Percentiles rank a stretch among this genome's conserved stretches.
These are phyloP conservation scores for Aspergillus sclerotialis DNA, from an alignment of 2,329 filamentous ascomycete species.

Conservation along the genomic window DNA sequence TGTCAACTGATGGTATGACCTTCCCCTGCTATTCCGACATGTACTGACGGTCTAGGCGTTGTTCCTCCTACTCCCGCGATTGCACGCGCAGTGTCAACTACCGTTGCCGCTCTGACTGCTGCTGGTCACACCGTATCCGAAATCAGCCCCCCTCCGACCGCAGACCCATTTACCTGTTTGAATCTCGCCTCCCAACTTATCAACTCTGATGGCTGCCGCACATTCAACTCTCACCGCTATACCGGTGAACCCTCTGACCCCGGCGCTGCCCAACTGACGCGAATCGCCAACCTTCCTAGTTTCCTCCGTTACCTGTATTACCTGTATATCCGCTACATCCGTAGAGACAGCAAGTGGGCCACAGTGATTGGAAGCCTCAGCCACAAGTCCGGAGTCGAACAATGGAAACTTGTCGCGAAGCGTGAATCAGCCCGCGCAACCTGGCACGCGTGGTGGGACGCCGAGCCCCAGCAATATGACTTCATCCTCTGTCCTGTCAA, in stretches of 20 bases:
- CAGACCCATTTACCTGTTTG: slow-evolving; percentile 70
- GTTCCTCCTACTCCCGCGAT: slow-evolving; percentile 84
- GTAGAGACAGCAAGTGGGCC: slow-evolving; percentile 69
- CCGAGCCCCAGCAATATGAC: slow-evolving; percentile 62
- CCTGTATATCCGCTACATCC: slow-evolving; percentile 79
- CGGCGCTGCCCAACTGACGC: slow-evolving; percentile 68
- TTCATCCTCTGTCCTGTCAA: slow-evolving; percentile 80
- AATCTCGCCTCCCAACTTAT: slow-evolving; percentile 72
- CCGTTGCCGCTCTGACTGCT: slow-evolving; percentile 59
- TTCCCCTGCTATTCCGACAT: neutral
- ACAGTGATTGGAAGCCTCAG: slow-evolving; percentile 67
- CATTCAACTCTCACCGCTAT: slow-evolving; percentile 69
- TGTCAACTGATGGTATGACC: slow-evolving; percentile 60
- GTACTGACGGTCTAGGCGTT: slow-evolving; percentile 45
- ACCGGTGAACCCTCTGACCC: slow-evolving; percentile 72
- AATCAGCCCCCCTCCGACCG: slow-evolving; percentile 60
- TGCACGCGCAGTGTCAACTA: slow-evolving; percentile 63
- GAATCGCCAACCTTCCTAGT: slow-evolving; percentile 65
- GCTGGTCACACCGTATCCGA: slow-evolving; percentile 70
- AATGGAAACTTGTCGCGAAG: slow-evolving; percentile 72
- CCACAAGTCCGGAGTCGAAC: slow-evolving; percentile 65
- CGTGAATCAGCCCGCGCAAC: slow-evolving; percentile 69
- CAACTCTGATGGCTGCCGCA: slow-evolving; percentile 75
- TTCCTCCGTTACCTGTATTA: slow-evolving; percentile 80
- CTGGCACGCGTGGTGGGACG: slow-evolving; percentile 84